A percentile compares a stretch with the other conserved stretches of the same genome.
These are phyloP conservation scores for Musa acuminata DNA, from an alignment of 176 grass and related monocot genomes.

Conservation along the genomic window DNA sequence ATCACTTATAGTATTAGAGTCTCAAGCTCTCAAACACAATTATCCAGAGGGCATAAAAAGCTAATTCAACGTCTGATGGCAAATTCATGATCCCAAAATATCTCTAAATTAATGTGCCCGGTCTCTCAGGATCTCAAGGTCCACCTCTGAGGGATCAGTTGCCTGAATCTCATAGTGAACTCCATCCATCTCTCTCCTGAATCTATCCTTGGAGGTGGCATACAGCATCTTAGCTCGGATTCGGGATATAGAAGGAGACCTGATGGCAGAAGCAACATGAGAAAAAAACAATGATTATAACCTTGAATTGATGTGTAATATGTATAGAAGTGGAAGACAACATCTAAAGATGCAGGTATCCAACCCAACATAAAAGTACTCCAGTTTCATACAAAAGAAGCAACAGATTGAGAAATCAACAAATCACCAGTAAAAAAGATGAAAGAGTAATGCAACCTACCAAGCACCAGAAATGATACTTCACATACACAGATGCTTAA, in stretches of 20 bases:
- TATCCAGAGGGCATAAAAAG: not conserved
- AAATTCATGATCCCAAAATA: not conserved
- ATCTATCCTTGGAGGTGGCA: constrained; percentile 81
- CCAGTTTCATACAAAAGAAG: not conserved
- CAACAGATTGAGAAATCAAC: not conserved
- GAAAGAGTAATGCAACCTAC: not conserved
- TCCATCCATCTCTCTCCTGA: constrained; percentile 86
- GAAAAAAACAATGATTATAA: not conserved
- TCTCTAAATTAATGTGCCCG: constrained; percentile 47
- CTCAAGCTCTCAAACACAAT: not conserved
- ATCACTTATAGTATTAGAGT: no score
- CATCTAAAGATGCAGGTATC: not conserved
- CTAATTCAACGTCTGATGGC: not conserved
- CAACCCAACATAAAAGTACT: not conserved
- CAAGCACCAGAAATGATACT: not conserved
- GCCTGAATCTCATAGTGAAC: constrained; percentile 99
- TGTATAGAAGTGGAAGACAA: not conserved
- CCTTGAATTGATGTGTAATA: not conserved
- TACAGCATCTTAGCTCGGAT: constrained; percentile 98
- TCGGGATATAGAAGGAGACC: constrained; percentile 70
- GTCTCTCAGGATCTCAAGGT: constrained; percentile 63
- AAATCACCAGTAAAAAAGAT: not conserved
- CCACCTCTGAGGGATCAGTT: constrained; percentile 76
- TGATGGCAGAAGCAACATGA: constrained; percentile 8
- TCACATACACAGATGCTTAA: not conserved